Percentiles rank a stretch among this genome's conserved stretches.
phyloP scores from a whole-genome alignment of 257 asterid genomes.

The Jacaranda copaia region DNA sequence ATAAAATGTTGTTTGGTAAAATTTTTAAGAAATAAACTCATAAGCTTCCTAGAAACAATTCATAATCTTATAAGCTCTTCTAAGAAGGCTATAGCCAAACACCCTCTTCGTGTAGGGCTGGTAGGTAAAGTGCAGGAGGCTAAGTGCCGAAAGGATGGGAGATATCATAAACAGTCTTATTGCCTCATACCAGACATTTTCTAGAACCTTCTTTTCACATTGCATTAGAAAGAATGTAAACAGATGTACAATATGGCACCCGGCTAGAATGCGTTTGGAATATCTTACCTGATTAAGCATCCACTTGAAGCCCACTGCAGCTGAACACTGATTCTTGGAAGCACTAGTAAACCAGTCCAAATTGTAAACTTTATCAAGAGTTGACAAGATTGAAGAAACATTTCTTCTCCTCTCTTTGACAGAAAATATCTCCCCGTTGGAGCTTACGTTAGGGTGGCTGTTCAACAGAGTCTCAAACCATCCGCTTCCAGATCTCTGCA shows the following conservation, averaged over 20 bases:
- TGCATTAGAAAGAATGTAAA: too few relatives aligned
- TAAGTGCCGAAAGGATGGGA: too few relatives aligned
- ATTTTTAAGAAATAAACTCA: too few relatives aligned
- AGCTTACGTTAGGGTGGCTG: constrained; percentile 85
- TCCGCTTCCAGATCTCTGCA: constrained; percentile 99
- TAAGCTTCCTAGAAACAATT: too few relatives aligned
- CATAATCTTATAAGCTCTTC: too few relatives aligned
- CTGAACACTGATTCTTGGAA: constrained; percentile 89
- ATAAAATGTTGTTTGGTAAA: too few relatives aligned
- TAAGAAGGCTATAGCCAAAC: too few relatives aligned
- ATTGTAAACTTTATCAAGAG: constrained; percentile 80
- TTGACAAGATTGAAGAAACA: constrained; percentile 60
- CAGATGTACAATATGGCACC: neutral
- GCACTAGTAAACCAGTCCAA: constrained; percentile 86
- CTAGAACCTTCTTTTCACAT: too few relatives aligned
- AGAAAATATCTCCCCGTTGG: constrained; percentile 92
- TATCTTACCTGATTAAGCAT: constrained; percentile 88
- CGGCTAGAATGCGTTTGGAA: neutral
- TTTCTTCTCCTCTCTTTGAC: constrained; percentile 70
- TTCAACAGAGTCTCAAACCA: constrained; percentile 96
- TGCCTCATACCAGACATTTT: too few relatives aligned
- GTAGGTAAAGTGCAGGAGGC: too few relatives aligned
- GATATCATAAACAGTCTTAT: too few relatives aligned
- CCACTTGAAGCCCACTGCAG: constrained; percentile 97
- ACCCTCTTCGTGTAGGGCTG: too few relatives aligned